Conservation (phyloP, 257 asterid species). For the Galeopsis tetrahit region DNA sequence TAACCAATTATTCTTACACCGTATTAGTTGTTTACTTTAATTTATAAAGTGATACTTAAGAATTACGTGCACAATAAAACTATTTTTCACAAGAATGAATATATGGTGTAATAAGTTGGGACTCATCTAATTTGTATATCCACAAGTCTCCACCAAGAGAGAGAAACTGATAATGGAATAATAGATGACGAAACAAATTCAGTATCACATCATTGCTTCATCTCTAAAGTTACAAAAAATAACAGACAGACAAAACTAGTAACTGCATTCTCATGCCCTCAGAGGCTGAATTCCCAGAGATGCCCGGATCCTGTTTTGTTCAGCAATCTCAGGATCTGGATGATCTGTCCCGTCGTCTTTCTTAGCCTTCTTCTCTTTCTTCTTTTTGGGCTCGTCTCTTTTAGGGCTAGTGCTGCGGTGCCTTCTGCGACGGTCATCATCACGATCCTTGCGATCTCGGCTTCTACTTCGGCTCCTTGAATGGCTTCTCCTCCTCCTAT, state of each 20-base stretch:
- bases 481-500: slow-evolving; percentile 70
- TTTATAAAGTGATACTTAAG: too few species aligned
- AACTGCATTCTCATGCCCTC: slow-evolving; percentile 40
- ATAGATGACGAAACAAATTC: neutral
- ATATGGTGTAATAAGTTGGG: too few species aligned
- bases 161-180: neutral
- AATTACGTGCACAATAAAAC: too few species aligned
- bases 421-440: slow-evolving; percentile 70
- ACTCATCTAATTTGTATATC: neutral
- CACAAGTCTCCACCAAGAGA: neutral
- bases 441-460: slow-evolving; percentile 71
- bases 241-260: neutral
- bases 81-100: too few species aligned
- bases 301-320: slow-evolving; percentile 76
- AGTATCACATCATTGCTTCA: neutral
- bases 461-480: slow-evolving; percentile 93
- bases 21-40: too few species aligned
- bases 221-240: slow-evolving; percentile 10
- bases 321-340: slow-evolving; percentile 99
- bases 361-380: slow-evolving; percentile 81
- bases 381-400: slow-evolving; percentile 71
- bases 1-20: too few species aligned
- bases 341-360: slow-evolving; percentile 91
- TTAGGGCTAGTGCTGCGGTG: slow-evolving; percentile 81
- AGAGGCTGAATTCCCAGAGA: slow-evolving; percentile 92